A percentile compares a stretch with the other conserved stretches of the same genome.
Evolutionary conservation across 1,284 basidiomycete genomes (phyloP).

Genomic region (Fomes fomentarius): DNA sequence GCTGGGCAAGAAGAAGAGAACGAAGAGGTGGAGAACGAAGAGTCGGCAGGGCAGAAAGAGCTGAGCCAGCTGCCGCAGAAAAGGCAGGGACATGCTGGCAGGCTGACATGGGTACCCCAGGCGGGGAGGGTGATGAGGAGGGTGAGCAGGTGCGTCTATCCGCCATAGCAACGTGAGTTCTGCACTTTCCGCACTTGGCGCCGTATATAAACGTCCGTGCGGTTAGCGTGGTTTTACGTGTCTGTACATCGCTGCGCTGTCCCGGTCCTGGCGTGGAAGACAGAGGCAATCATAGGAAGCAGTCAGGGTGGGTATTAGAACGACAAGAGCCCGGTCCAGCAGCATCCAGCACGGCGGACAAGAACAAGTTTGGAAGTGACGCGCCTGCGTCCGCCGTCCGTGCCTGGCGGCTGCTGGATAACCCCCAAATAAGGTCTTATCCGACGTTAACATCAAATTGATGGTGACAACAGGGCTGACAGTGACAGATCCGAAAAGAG

Average conservation of each 20-base stretch:
- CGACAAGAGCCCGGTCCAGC: no score
- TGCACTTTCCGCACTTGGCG: slow-evolving; percentile 12
- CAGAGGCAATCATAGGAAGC: no score
- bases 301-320: no score
- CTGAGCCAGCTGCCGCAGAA: slow-evolving; percentile 10
- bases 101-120: slow-evolving; percentile 23
- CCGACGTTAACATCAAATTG: background rate
- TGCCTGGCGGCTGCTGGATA: background rate
- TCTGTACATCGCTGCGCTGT: background rate
- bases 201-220: slow-evolving; percentile 14
- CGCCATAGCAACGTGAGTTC: slow-evolving; percentile 22
- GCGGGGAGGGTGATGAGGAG: slow-evolving; percentile 13
- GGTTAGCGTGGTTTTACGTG: background rate
- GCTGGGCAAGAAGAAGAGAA: slow-evolving; percentile 5
- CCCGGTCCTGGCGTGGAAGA: no score
- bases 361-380: background rate
- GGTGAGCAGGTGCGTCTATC: slow-evolving; percentile 21
- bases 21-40: slow-evolving; percentile 4
- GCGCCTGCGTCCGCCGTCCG: background rate
- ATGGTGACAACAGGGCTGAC: background rate
- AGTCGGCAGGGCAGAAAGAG: background rate
- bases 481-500: slow-evolving; percentile 1
- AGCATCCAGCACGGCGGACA: background rate
- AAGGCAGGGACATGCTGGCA: slow-evolving; percentile 22
- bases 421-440: background rate